Percentiles rank a stretch among this genome's conserved stretches.
Conservation (phyloP, 2,329 filamentous ascomycete genomes). For the Hymenoscyphus fructigenus region DNA sequence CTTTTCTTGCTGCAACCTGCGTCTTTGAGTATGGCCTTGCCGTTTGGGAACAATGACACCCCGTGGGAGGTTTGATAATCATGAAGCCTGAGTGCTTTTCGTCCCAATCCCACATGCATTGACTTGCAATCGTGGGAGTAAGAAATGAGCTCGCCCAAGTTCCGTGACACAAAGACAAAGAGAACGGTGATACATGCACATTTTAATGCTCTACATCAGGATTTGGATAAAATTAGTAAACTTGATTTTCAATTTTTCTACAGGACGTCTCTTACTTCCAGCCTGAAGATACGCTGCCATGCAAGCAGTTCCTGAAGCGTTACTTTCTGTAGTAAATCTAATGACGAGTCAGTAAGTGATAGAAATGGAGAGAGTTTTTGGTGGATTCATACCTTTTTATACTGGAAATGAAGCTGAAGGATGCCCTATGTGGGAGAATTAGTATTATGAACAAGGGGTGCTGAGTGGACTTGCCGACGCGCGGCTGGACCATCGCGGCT, state of each 20-base stretch:
- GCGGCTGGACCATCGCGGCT: conserved; percentile 8
- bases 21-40: neutral
- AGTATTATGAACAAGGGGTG: conserved; percentile 33
- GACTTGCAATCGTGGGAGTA: conserved; percentile 11
- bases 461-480: conserved; percentile 11
- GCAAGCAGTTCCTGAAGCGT: conserved; percentile 18
- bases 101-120: conserved; percentile 6
- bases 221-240: conserved; percentile 26
- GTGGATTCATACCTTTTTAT: conserved; percentile 77
- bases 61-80: conserved; percentile 6
- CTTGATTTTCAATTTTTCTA: conserved; percentile 19
- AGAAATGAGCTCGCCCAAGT: conserved; percentile 11
- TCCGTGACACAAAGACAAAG: conserved; percentile 19
- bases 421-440: conserved; percentile 64
- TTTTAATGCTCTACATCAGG: conserved; percentile 25
- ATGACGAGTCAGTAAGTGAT: conserved; percentile 26
- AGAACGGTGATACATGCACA: conserved; percentile 24
- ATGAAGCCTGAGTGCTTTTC: conserved; percentile 12
- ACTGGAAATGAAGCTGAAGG: conserved; percentile 94
- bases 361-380: conserved; percentile 17
- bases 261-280: conserved; percentile 27
- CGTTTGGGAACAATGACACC: conserved; percentile 1
- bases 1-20: conserved; percentile 3
- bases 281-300: conserved; percentile 7
- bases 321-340: conserved; percentile 58